Evolutionary conservation across 805 yeast species (phyloP).

Genomic region (Zygosaccharomyces lentus): DNA sequence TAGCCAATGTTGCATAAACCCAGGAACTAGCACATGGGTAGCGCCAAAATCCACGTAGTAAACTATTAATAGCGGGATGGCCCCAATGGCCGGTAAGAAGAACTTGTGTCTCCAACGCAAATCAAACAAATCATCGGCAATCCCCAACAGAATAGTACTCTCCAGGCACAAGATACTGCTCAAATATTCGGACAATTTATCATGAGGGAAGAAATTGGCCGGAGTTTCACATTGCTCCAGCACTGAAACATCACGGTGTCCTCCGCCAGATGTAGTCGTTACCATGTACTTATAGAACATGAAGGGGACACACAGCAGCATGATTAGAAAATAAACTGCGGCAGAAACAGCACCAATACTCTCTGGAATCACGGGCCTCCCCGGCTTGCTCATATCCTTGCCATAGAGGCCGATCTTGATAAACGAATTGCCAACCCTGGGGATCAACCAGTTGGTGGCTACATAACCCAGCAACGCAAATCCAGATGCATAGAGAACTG

Average conservation of each 20-base stretch:
- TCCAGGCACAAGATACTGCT: slow-evolving; percentile 81
- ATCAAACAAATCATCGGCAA: slow-evolving; percentile 93
- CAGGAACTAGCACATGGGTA: slow-evolving; percentile 81
- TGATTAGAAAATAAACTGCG: slow-evolving; percentile 68
- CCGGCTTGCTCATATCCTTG: slow-evolving; percentile 72
- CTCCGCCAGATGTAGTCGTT: slow-evolving; percentile 54
- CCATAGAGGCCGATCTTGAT: slow-evolving; percentile 80
- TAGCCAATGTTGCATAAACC: slow-evolving; percentile 46
- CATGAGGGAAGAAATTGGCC: slow-evolving; percentile 59
- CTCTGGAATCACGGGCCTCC: slow-evolving; percentile 78
- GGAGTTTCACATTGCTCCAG: slow-evolving; percentile 14
- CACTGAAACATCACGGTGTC: slow-evolving; percentile 39
- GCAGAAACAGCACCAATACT: slow-evolving; percentile 90
- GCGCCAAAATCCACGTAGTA: slow-evolving; percentile 93
- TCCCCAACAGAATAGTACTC: slow-evolving; percentile 77
- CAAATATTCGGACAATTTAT: slow-evolving; percentile 76
- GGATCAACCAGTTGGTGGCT: slow-evolving; percentile 58
- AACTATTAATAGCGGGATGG: slow-evolving; percentile 84
- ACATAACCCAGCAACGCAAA: slow-evolving; percentile 65
- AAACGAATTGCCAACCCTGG: slow-evolving; percentile 62
- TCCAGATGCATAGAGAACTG: slow-evolving; percentile 50
- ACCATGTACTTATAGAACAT: slow-evolving; percentile 74
- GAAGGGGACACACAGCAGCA: slow-evolving; percentile 85
- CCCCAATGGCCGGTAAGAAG: slow-evolving; percentile 90
- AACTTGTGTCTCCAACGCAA: slow-evolving; percentile 97